A percentile compares a stretch with the other conserved stretches of the same genome.
Conservation (phyloP, 345 rosid genomes). For the Populus nigra region DNA sequence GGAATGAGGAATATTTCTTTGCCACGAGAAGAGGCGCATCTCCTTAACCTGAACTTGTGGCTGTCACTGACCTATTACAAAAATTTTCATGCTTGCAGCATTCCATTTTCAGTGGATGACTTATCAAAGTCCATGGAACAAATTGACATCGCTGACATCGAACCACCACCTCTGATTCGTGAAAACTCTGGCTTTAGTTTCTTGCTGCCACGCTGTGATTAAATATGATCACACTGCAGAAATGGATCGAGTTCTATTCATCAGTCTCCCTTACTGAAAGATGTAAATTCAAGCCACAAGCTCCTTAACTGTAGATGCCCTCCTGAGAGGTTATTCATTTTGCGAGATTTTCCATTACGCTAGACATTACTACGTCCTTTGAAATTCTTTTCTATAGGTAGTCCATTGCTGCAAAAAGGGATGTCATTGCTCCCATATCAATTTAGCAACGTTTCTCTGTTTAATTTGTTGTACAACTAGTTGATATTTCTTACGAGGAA, state of each 20-base stretch:
- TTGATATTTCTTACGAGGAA: slow-evolving; percentile 8
- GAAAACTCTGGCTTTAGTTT: slow-evolving; percentile 92
- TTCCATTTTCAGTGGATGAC: slow-evolving; percentile 96
- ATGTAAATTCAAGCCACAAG: slow-evolving; percentile 25
- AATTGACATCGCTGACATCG: slow-evolving; percentile 77
- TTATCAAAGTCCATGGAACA: slow-evolving; percentile 92
- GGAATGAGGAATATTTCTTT: neutral
- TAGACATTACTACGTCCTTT: neutral
- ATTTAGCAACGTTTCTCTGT: slow-evolving; percentile 16
- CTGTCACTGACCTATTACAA: slow-evolving; percentile 6
- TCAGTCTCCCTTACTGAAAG: neutral
- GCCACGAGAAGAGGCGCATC: neutral
- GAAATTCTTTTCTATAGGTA: slow-evolving; percentile 9
- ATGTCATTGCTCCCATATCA: slow-evolving; percentile 20
- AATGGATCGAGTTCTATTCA: neutral
- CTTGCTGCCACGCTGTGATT: slow-evolving; percentile 73
- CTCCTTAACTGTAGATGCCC: slow-evolving; percentile 14
- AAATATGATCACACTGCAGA: neutral
- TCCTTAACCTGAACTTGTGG: neutral
- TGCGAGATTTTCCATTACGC: slow-evolving; percentile 7
- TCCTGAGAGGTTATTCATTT: slow-evolving; percentile 7
- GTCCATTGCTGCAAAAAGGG: slow-evolving; percentile 31
- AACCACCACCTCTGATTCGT: slow-evolving; percentile 80
- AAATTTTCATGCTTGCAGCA: slow-evolving; percentile 48
- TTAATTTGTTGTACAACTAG: slow-evolving; percentile 29